Evolutionary conservation across 129 eudicot genomes (phyloP).

Genomic region (Flaveria bidentis): DNA sequence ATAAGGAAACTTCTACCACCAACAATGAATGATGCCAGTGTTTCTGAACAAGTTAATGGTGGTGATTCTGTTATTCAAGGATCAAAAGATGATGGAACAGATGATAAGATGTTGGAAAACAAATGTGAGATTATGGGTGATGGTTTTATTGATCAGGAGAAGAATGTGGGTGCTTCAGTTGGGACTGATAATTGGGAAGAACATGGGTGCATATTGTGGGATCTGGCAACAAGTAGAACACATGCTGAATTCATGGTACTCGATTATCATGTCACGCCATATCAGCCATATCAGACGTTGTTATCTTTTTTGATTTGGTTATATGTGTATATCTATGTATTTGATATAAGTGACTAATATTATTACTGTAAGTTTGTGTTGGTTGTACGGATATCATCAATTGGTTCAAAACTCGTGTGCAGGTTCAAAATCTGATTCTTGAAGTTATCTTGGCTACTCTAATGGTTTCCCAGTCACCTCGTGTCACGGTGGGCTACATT

Average conservation of each 20-base stretch:
- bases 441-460: constrained; percentile 88
- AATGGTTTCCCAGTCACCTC: constrained; percentile 61
- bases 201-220: constrained; percentile 93
- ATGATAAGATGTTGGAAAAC: too few species aligned
- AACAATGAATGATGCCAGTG: constrained; percentile 29
- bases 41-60: constrained; percentile 10
- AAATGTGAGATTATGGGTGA: constrained; percentile 46
- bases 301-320: not conserved
- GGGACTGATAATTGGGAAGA: constrained; percentile 82
- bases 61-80: constrained; percentile 4
- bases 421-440: constrained; percentile 83
- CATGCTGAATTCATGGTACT: constrained; percentile 93
- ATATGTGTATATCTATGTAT: not conserved
- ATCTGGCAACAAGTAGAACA: constrained; percentile 72
- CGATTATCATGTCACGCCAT: not conserved
- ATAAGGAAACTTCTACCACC: constrained; percentile 85
- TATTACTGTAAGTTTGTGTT: not conserved
- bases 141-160: constrained; percentile 21
- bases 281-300: not conserved
- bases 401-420: constrained; percentile 17
- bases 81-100: constrained; percentile 3
- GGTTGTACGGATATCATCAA: not conserved
- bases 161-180: constrained; percentile 1
- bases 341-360: not conserved
- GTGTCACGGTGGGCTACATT: constrained; percentile 60